These are phyloP conservation scores for Umbelopsis sp. DNA, from an alignment of 192 early-diverging fungal species.

Conservation along the genomic window DNA sequence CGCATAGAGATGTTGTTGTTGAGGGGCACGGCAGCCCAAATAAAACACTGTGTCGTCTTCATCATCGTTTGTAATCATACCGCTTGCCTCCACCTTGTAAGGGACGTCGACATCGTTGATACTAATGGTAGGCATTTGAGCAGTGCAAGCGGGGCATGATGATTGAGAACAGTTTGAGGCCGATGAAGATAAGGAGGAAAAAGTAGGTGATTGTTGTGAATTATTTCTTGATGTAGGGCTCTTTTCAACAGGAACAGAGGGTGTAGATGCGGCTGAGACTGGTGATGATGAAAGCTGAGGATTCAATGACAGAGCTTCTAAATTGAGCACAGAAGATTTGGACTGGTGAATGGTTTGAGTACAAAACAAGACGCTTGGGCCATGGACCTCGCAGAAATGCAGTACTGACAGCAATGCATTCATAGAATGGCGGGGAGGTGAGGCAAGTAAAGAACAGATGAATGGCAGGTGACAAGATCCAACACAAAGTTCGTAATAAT, in stretches of 20 bases:
- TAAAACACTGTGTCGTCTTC: constrained; percentile 41
- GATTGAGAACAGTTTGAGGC: constrained; percentile 1
- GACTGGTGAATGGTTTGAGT: constrained; percentile 42
- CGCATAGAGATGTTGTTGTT: constrained; percentile 42
- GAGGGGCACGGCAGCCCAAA: constrained; percentile 40
- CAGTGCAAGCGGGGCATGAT: constrained; percentile 35
- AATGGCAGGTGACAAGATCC: constrained; percentile 9
- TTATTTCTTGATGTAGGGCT: background rate
- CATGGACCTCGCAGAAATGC: constrained; percentile 49
- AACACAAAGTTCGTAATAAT: background rate
- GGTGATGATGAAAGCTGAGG: constrained; percentile 2
- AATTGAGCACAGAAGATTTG: constrained; percentile 1
- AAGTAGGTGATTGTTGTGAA: constrained; percentile 9
- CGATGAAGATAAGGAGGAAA: constrained; percentile 13
- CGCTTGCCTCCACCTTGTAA: constrained; percentile 27
- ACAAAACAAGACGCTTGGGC: constrained; percentile 45
- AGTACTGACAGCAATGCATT: constrained; percentile 47
- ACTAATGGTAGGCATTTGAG: constrained; percentile 29
- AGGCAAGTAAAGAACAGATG: background rate
- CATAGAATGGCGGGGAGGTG: constrained; percentile 27
- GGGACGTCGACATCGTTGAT: background rate
- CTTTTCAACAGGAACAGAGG: constrained; percentile 12
- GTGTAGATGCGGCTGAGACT: background rate
- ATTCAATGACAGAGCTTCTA: background rate
- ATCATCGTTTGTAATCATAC: constrained; percentile 38